These are phyloP conservation scores for Eragrostis tef DNA, from an alignment of 202 grass and related monocot species.

Conservation along the genomic window DNA sequence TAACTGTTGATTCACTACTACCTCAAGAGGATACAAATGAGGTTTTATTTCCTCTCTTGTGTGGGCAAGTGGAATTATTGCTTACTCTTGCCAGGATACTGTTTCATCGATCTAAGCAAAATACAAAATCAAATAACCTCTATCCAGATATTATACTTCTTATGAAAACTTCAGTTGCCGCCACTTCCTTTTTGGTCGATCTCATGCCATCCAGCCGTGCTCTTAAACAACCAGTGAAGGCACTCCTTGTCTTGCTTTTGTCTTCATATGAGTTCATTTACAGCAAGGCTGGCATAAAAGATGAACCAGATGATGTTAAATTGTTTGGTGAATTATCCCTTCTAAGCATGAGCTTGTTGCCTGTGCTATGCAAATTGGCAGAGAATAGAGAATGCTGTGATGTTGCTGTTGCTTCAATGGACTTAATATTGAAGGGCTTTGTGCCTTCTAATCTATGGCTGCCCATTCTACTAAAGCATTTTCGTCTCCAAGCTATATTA, in stretches of 20 bases:
- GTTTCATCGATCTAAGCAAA: conserved; percentile 51
- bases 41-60: conserved; percentile 60
- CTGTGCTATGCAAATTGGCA: conserved; percentile 80
- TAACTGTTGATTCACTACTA: conserved; percentile 57
- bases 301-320: conserved; percentile 55
- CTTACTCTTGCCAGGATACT: conserved; percentile 59
- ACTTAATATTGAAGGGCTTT: conserved; percentile 78
- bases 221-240: conserved; percentile 66
- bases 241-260: conserved; percentile 69
- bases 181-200: conserved; percentile 64
- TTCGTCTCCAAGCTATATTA: conserved; percentile 67
- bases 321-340: conserved; percentile 59
- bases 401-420: conserved; percentile 73
- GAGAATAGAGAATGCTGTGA: conserved; percentile 67
- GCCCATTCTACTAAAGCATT: conserved; percentile 78
- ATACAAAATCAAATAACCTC: conserved; percentile 30
- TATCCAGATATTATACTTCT: conserved; percentile 59
- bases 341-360: conserved; percentile 61
- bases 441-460: conserved; percentile 57
- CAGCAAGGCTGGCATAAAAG: conserved; percentile 41
- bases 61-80: conserved; percentile 71
- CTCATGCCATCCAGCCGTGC: conserved; percentile 53
- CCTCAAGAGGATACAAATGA: conserved; percentile 55
- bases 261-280: conserved; percentile 61
- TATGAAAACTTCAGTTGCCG: conserved; percentile 61